These are phyloP conservation scores for Atalantia buxifolia DNA, from an alignment of 345 rosid genomes.

Conservation along the genomic window DNA sequence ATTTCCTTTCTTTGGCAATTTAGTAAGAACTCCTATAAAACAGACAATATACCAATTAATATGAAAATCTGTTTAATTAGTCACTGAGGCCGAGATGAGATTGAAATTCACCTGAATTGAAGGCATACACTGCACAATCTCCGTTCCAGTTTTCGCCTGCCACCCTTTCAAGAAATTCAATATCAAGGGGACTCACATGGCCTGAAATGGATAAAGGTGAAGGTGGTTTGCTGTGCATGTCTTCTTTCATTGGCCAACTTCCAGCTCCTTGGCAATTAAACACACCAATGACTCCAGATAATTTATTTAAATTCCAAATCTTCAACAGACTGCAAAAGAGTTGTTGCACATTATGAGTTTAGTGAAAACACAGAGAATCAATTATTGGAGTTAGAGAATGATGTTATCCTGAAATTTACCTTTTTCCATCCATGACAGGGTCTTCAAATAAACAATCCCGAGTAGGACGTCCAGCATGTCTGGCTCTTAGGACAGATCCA, in stretches of 20 bases:
- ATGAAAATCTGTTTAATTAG: background rate
- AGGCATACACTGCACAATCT: constrained; percentile 48
- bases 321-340: constrained; percentile 50
- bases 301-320: constrained; percentile 69
- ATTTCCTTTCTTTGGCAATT: constrained; percentile 35
- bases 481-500: constrained; percentile 64
- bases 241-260: constrained; percentile 49
- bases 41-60: background rate
- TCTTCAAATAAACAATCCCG: constrained; percentile 60
- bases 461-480: constrained; percentile 62
- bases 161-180: constrained; percentile 48
- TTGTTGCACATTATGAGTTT: background rate
- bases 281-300: constrained; percentile 51
- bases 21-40: constrained; percentile 33
- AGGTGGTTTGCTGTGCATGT: background rate
- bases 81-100: background rate
- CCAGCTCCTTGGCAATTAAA: constrained; percentile 78
- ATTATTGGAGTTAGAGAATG: background rate
- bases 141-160: constrained; percentile 50
- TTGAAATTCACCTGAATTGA: constrained; percentile 36
- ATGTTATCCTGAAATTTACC: constrained; percentile 23
- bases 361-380: background rate
- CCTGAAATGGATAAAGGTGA: constrained; percentile 32
- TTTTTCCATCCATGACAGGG: constrained; percentile 63
- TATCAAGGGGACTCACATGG: constrained; percentile 34